These are phyloP conservation scores for Mucor velutinosus DNA, from an alignment of 371 early-diverging fungal genomes.

Conservation along the genomic window DNA sequence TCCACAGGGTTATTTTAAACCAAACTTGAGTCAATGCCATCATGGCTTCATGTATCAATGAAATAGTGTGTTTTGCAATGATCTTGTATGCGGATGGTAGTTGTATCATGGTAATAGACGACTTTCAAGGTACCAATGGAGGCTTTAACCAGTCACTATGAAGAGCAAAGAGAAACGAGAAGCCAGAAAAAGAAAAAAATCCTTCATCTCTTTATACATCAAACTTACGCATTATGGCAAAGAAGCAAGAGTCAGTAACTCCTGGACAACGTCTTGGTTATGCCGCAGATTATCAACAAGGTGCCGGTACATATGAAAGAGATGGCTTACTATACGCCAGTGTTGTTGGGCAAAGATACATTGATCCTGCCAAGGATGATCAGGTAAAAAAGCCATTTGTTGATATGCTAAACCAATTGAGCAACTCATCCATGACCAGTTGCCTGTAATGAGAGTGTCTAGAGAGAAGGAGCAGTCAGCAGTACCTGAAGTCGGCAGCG, in stretches of 20 bases:
- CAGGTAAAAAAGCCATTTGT: conserved; percentile 34
- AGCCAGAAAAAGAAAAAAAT: background rate
- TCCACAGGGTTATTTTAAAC: background rate
- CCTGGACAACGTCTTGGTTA: conserved; percentile 87
- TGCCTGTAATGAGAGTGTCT: conserved; percentile 64
- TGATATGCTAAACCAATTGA: background rate
- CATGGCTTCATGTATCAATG: background rate
- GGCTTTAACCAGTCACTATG: background rate
- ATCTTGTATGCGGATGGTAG: too few species aligned
- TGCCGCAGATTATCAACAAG: conserved; percentile 69
- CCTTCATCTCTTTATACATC: background rate
- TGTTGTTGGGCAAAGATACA: conserved; percentile 70
- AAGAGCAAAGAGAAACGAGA: background rate
- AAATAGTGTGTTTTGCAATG: background rate
- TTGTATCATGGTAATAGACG: background rate
- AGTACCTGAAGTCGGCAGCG: conserved; percentile 83
- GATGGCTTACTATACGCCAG: conserved; percentile 81
- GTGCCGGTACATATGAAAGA: conserved; percentile 79
- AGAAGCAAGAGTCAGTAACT: conserved; percentile 53
- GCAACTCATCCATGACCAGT: conserved; percentile 24
- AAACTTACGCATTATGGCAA: conserved; percentile 11
- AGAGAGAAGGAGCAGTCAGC: conserved; percentile 73
- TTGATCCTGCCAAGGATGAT: conserved; percentile 34
- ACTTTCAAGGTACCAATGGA: background rate
- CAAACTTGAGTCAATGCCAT: background rate